These are phyloP conservation scores for Oidiodendron maius DNA, from an alignment of 495 filamentous ascomycete species.

Conservation along the genomic window DNA sequence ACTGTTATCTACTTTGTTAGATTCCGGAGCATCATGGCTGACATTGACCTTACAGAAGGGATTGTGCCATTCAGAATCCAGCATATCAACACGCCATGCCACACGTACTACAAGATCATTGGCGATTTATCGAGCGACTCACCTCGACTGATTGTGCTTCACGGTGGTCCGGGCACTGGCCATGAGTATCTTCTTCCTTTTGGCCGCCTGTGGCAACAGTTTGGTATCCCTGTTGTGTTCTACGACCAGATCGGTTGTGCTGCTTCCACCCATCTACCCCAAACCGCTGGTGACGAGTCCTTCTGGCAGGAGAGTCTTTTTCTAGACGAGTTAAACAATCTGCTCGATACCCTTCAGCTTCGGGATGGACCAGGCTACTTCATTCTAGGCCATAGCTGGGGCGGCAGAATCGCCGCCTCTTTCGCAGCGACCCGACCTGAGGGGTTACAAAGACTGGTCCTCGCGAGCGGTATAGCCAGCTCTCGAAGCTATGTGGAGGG, in stretches of 20 bases:
- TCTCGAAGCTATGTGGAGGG: no score
- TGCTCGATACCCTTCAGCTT: conserved; percentile 34
- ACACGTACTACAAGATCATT: background rate
- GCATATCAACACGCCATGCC: no score
- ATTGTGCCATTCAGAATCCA: no score
- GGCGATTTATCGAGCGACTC: background rate
- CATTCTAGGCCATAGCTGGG: conserved; percentile 44
- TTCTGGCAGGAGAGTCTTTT: conserved; percentile 46
- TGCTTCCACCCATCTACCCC: conserved; percentile 35
- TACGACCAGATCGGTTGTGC: conserved; percentile 51
- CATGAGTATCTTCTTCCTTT: background rate
- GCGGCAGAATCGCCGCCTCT: conserved; percentile 41
- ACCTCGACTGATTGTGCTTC: no score
- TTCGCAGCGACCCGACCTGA: conserved; percentile 30
- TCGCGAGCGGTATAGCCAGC: no score
- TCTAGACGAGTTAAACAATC: conserved; percentile 40
- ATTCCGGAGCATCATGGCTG: no score
- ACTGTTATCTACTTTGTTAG: no score
- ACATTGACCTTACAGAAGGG: no score
- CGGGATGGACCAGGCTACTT: conserved; percentile 28
- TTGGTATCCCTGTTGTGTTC: conserved; percentile 34
- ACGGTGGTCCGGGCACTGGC: background rate
- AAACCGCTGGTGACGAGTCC: conserved; percentile 32
- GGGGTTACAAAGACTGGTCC: conserved; percentile 35
- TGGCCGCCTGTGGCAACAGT: no score